Evolutionary conservation across 352 stramenopile genomes (phyloP), one percentile per base, ranked within the genome.

Genomic region (Phytophthora melonis): DNA sequence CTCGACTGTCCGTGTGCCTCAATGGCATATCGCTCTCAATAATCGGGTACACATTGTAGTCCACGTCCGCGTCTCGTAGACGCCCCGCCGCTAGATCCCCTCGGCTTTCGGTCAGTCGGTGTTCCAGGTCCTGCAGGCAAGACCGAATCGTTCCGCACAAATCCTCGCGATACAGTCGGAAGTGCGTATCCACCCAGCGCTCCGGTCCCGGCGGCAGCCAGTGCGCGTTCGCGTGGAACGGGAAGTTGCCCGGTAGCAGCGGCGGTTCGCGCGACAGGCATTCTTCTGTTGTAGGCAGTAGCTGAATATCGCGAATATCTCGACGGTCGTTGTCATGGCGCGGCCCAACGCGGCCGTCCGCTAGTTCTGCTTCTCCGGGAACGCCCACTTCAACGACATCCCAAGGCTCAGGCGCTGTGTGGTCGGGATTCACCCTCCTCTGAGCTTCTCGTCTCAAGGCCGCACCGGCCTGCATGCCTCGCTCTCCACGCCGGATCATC

Each of bases 161-260:
- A 41, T 86, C 79, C 70, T 86, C 79, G 36, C 77, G 70, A 63
- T 81, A 83, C 14, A 86, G 59, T 21, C 79, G 77, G 66, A 86
- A 86, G 52, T 86, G 79, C 4, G 77, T 83, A 49, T 86, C 79
- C 7, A 86, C 63, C 77, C 75, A 84, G 10, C 77, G 76, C 18
- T 82, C 77, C 19, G 77, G 77, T 58, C 77, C 75, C 18, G 77
- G 70, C 1, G 74, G 74, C 62, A 86, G 58, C 77, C 77, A 83
- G 61, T 86, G 77, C 11, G 74, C 79, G 61, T 80, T 81, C 10
- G 63, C 63, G 36, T 81, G 77, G 53, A 83, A 83, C 30, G 68
- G 64, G 52, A 75, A 83, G 18, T 84, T 84, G 1, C 75, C 79
- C 30, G 79, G 79, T 25, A 86, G 34, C 11, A 79, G 21, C 3